These are phyloP conservation scores for Monilinia fructigena DNA, from an alignment of 2,329 filamentous ascomycete species.

Conservation along the genomic window DNA sequence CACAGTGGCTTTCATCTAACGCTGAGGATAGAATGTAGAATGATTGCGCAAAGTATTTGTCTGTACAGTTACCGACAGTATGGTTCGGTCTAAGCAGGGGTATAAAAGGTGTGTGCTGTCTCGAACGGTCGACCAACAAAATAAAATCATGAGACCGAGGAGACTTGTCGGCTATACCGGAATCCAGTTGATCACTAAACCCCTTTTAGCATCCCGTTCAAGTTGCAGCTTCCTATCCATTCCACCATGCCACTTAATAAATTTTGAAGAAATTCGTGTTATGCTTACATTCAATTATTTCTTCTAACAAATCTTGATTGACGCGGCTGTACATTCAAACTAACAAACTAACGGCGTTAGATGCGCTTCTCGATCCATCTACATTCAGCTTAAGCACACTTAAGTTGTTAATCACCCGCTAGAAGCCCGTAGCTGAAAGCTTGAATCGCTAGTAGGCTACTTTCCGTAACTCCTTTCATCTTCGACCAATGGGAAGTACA, in stretches of 20 bases:
- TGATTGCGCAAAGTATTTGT: neutral
- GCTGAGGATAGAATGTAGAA: conserved; percentile 4
- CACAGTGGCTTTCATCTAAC: neutral
- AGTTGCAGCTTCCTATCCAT: neutral
- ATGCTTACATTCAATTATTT: neutral
- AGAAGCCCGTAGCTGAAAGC: conserved; percentile 14
- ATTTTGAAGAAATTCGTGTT: neutral
- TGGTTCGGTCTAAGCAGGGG: conserved; percentile 19
- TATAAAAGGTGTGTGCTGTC: neutral
- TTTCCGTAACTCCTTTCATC: conserved; percentile 6
- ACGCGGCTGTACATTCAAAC: conserved; percentile 6
- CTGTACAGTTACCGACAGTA: conserved; percentile 14
- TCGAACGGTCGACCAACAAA: conserved; percentile 13
- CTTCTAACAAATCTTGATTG: conserved; percentile 1
- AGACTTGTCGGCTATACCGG: conserved; percentile 3
- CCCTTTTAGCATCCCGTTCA: neutral
- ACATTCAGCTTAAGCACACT: conserved; percentile 9
- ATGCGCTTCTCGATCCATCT: conserved; percentile 22
- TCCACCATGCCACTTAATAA: neutral
- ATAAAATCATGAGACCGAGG: conserved; percentile 12
- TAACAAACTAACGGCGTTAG: conserved; percentile 18
- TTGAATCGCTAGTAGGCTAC: conserved; percentile 6
- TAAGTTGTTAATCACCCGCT: neutral
- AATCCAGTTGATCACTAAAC: conserved; percentile 5
- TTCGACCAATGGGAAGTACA: neutral